These are phyloP conservation scores for Alopecurus myosuroides DNA, from an alignment of 176 grass and related monocot species.

Conservation along the genomic window DNA sequence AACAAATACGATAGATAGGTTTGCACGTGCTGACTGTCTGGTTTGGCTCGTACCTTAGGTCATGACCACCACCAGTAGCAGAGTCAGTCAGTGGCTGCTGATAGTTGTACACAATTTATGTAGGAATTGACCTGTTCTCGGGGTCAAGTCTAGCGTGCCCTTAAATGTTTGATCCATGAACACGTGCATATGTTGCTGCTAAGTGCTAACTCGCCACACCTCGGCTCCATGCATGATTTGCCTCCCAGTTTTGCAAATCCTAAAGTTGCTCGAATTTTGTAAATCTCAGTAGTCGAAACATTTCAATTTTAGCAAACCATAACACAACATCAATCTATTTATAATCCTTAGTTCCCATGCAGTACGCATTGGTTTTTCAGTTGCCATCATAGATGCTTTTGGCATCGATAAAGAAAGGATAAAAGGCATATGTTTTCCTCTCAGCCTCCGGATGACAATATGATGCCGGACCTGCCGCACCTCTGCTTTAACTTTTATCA, in stretches of 20 bases:
- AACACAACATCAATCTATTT: no score
- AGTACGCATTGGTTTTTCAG: no score
- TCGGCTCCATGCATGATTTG: no score
- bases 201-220: no score
- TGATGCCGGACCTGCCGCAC: conserved; percentile 2
- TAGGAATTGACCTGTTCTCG: background rate
- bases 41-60: background rate
- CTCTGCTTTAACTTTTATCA: background rate
- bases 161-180: background rate
- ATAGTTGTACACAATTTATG: background rate
- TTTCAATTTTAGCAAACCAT: no score
- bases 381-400: no score
- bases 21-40: no score
- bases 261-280: background rate
- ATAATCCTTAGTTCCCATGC: no score
- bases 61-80: background rate
- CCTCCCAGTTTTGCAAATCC: no score
- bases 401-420: conserved; percentile 14
- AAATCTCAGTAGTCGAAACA: background rate
- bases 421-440: background rate
- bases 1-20: no score
- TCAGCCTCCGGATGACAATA: background rate
- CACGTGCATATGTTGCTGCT: no score
- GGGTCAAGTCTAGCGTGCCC: background rate
- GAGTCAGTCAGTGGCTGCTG: no score